Evolutionary conservation across 345 rosid genomes (phyloP).

Genomic region (Gynandropsis gynandra): DNA sequence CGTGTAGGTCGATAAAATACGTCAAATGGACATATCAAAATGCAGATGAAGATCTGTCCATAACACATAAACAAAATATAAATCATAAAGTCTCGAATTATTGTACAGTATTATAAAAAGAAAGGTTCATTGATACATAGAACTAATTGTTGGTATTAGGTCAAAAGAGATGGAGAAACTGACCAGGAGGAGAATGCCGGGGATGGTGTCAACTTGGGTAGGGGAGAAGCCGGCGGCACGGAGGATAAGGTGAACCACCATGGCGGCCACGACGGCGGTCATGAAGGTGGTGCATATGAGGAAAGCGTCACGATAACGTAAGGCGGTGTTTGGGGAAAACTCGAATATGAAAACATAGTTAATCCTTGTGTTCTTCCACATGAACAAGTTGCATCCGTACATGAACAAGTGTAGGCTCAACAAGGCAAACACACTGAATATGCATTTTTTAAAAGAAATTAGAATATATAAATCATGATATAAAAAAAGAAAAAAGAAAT

Average conservation of each 20-base stretch:
- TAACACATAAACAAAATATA: neutral
- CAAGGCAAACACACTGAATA: conserved; percentile 73
- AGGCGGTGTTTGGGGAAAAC: conserved; percentile 61
- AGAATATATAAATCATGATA: too few species aligned
- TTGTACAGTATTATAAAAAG: too few species aligned
- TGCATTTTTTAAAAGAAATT: too few species aligned
- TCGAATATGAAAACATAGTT: conserved; percentile 85
- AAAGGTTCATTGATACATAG: too few species aligned
- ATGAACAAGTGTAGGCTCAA: conserved; percentile 85
- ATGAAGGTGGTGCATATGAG: conserved; percentile 81
- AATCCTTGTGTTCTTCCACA: conserved; percentile 80
- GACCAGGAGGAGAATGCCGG: conserved; percentile 76
- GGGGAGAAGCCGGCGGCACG: conserved; percentile 50
- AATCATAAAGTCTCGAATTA: too few species aligned
- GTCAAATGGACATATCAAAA: conserved; percentile 71
- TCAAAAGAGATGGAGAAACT: too few species aligned
- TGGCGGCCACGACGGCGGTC: conserved; percentile 70
- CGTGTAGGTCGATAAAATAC: conserved; percentile 78
- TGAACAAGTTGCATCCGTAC: conserved; percentile 89
- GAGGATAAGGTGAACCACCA: conserved; percentile 80
- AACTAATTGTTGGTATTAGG: too few species aligned
- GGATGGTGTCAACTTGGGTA: conserved; percentile 63
- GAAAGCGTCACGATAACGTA: conserved; percentile 81
- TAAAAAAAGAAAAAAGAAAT: too few species aligned
- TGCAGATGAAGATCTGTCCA: conserved; percentile 45